A percentile compares a stretch with the other conserved stretches of the same genome.
phyloP scores from a whole-genome alignment of 1,284 basidiomycete species.

The Apiotrichum montevideense region DNA sequence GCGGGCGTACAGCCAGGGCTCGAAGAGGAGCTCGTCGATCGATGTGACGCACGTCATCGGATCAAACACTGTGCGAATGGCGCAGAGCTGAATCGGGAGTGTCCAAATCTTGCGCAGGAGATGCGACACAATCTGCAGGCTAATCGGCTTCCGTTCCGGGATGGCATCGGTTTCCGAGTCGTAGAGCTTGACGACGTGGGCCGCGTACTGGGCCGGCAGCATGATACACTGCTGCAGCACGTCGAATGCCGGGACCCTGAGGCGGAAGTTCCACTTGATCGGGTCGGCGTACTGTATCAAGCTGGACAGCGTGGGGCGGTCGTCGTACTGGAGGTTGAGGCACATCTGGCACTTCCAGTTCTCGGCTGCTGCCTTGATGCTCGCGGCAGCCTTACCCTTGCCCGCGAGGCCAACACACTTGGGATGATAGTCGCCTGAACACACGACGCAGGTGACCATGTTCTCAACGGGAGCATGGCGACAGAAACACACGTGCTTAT shows the following conservation, averaged over 20 bases:
- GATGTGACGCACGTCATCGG: neutral
- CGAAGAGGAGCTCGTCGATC: slow-evolving; percentile 23
- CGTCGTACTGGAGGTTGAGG: slow-evolving; percentile 21
- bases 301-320: slow-evolving; percentile 27
- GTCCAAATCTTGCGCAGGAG: slow-evolving; percentile 36
- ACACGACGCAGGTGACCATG: slow-evolving; percentile 32
- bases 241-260: slow-evolving; percentile 26
- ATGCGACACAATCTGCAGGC: slow-evolving; percentile 15
- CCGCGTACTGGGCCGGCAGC: slow-evolving; percentile 19
- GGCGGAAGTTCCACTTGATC: slow-evolving; percentile 25
- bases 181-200: slow-evolving; percentile 18
- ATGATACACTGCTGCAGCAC: slow-evolving; percentile 20
- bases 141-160: neutral
- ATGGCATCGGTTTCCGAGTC: slow-evolving; percentile 10
- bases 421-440: slow-evolving; percentile 34
- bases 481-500: slow-evolving; percentile 31
- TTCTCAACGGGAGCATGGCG: slow-evolving; percentile 13
- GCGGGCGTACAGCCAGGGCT: slow-evolving; percentile 31
- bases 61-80: slow-evolving; percentile 6
- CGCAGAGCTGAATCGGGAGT: slow-evolving; percentile 30
- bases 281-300: slow-evolving; percentile 20
- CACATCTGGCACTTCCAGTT: slow-evolving; percentile 41
- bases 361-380: slow-evolving; percentile 6
- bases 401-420: slow-evolving; percentile 30
- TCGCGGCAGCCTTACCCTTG: slow-evolving; percentile 11